Conservation (phyloP, 257 asterid species). For the Forsythia viridissima region DNA sequence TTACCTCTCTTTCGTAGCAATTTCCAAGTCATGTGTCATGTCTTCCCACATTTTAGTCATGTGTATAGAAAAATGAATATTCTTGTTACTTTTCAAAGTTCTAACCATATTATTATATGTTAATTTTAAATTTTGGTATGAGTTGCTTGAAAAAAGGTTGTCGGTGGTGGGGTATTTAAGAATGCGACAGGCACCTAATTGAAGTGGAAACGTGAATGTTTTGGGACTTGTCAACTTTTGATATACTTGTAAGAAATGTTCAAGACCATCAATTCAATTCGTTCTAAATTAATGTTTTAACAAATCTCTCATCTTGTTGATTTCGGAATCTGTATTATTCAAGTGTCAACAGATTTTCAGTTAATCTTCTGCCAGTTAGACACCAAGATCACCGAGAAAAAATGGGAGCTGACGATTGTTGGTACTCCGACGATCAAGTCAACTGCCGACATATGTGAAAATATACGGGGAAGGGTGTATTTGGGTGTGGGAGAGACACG, state of each 20-base stretch:
- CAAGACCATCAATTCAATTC: too few species aligned
- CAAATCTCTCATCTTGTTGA: too few species aligned
- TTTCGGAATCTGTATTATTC: too few species aligned
- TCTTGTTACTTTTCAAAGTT: neutral
- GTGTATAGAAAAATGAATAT: constrained; percentile 9
- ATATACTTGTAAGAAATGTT: neutral
- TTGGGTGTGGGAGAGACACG: too few species aligned
- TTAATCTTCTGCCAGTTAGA: too few species aligned
- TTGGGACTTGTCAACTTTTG: neutral
- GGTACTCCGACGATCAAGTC: too few species aligned
- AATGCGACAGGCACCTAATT: neutral
- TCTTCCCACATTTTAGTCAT: constrained; percentile 15
- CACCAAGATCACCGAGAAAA: too few species aligned
- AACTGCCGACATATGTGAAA: too few species aligned
- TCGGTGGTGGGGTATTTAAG: neutral
- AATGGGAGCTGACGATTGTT: too few species aligned
- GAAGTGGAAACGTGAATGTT: neutral
- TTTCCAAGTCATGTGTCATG: neutral
- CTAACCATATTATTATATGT: neutral
- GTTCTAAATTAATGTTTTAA: too few species aligned
- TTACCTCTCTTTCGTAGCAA: constrained; percentile 12
- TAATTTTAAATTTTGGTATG: neutral
- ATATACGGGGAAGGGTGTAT: too few species aligned
- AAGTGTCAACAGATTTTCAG: too few species aligned
- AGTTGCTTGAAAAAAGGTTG: neutral